A percentile compares a stretch with the other conserved stretches of the same genome.
These are phyloP conservation scores for Aspergillus fumigatus DNA, from an alignment of 2,329 filamentous ascomycete genomes.

Conservation along the genomic window DNA sequence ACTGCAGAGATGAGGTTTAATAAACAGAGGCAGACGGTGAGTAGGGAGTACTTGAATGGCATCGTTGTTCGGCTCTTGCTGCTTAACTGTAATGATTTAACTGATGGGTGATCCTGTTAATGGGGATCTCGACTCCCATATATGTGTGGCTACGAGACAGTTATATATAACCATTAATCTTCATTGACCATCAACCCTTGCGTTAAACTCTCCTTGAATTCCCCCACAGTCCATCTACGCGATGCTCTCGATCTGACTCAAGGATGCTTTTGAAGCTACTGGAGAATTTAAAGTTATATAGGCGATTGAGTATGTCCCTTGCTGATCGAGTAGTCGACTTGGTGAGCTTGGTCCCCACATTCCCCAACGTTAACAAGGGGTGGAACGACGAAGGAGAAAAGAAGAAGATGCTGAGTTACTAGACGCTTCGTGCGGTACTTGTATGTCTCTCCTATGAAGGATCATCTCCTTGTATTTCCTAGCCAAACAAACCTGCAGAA, in stretches of 20 bases:
- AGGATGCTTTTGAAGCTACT: not conserved
- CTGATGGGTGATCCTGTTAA: too few relatives aligned
- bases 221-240: not conserved
- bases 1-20: not conserved
- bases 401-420: not conserved
- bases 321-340: not conserved
- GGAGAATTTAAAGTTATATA: not conserved
- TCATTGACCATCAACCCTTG: not conserved
- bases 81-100: not conserved
- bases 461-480: too few relatives aligned
- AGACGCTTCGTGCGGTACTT: not conserved
- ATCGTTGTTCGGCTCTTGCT: not conserved
- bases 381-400: not conserved
- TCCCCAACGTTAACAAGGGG: not conserved
- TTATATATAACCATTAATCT: not conserved
- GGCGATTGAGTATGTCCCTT: not conserved
- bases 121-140: not conserved
- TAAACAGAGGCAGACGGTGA: not conserved
- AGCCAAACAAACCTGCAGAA: too few relatives aligned
- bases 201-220: not conserved
- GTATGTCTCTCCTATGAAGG: not conserved
- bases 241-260: not conserved
- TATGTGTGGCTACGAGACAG: not conserved
- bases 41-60: not conserved
- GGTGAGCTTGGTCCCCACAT: not conserved